These are phyloP conservation scores for Crataegus laevigata DNA, from an alignment of 306 rosid species.

Conservation along the genomic window DNA sequence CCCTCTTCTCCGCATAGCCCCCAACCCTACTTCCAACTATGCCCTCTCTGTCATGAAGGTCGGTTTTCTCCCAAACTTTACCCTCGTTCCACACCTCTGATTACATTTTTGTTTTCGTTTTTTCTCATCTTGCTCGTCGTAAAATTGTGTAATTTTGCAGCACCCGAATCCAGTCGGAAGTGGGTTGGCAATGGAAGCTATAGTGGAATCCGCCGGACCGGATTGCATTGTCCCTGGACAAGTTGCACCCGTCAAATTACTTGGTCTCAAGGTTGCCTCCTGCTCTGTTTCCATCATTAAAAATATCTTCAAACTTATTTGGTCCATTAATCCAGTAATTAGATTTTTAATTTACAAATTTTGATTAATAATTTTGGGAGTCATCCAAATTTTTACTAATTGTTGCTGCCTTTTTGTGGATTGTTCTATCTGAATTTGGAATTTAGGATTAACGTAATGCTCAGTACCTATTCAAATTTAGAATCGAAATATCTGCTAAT, in stretches of 20 bases:
- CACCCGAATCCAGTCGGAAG: constrained; percentile 63
- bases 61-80: not conserved
- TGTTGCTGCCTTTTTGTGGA: not conserved
- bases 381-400: not conserved
- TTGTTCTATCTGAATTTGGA: not conserved
- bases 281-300: not conserved
- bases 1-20: constrained; percentile 63
- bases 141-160: constrained; percentile 29
- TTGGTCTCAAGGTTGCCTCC: constrained; percentile 69
- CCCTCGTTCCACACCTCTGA: not conserved
- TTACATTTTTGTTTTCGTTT: not conserved
- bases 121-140: not conserved
- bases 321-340: not conserved
- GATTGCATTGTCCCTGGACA: constrained; percentile 92
- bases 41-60: constrained; percentile 80
- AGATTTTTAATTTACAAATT: not conserved
- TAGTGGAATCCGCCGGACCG: constrained; percentile 89
- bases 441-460: not conserved
- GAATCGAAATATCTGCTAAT: not conserved
- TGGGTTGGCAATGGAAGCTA: constrained; percentile 73
- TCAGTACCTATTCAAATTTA: not conserved
- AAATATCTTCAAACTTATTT: not conserved
- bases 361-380: not conserved
- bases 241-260: constrained; percentile 49
- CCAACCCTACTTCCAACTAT: constrained; percentile 46